Conservation (phyloP, 139 green algal species). For the Pseudopediastrum boryanum region DNA sequence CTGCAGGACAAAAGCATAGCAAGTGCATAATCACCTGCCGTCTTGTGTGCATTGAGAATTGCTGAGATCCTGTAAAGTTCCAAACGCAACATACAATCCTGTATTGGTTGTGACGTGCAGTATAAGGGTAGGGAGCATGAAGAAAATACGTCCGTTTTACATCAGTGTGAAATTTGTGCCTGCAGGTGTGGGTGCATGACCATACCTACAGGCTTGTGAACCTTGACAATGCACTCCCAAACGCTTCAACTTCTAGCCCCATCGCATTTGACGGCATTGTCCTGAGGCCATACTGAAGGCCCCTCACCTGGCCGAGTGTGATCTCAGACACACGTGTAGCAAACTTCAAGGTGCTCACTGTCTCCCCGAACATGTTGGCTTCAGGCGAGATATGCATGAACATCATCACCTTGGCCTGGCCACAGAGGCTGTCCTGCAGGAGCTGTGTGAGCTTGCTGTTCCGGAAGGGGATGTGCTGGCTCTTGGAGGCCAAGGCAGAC, state of each 20-base stretch:
- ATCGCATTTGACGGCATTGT: background rate
- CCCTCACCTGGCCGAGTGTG: conserved; percentile 80
- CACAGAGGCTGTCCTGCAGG: conserved; percentile 85
- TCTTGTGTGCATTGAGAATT: no score
- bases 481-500: conserved; percentile 64
- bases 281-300: no score
- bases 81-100: no score
- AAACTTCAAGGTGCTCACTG: conserved; percentile 89
- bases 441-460: conserved; percentile 94
- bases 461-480: conserved; percentile 70
- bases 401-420: conserved; percentile 89
- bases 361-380: conserved; percentile 69
- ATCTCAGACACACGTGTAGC: conserved; percentile 84
- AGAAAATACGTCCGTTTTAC: background rate
- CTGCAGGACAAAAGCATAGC: conserved; percentile 29
- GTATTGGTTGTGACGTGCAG: background rate
- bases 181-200: background rate
- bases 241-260: background rate
- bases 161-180: background rate
- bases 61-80: no score
- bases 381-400: conserved; percentile 92
- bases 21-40: no score
- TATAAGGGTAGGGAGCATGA: background rate
- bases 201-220: background rate
- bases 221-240: background rate